These are phyloP conservation scores for Echinochloa phyllopogon DNA, from an alignment of 176 grass and related monocot genomes.

Conservation along the genomic window DNA sequence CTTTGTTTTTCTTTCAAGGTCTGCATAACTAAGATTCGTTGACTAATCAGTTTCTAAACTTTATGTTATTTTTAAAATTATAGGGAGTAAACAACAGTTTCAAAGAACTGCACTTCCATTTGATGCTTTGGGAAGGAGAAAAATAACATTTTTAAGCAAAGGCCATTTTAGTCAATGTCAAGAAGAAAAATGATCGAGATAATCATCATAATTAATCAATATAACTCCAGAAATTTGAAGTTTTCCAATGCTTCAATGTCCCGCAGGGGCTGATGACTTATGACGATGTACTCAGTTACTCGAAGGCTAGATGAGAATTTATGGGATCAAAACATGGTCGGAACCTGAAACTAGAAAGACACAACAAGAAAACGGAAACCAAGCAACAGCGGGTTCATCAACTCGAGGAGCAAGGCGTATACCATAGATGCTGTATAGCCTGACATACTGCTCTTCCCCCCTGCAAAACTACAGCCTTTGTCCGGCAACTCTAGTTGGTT, in stretches of 20 bases:
- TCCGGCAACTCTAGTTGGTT: not conserved
- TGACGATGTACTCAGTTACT: not conserved
- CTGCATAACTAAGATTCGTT: no score
- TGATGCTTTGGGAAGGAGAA: not conserved
- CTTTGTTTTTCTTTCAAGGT: no score
- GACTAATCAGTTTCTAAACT: no score
- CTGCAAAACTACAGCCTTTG: conserved; percentile 17
- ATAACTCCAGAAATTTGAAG: conserved; percentile 16
- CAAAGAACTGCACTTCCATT: not conserved
- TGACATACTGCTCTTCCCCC: not conserved
- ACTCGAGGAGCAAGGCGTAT: conserved; percentile 38
- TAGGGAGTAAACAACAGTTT: not conserved
- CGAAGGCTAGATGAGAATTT: conserved; percentile 10
- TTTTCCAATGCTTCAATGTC: not conserved
- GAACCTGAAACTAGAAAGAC: conserved; percentile 13
- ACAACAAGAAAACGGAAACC: not conserved
- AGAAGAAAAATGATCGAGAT: not conserved
- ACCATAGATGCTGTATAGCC: not conserved
- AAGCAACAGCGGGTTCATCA: conserved; percentile 22
- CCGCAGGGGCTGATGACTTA: conserved; percentile 16
- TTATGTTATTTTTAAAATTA: no score
- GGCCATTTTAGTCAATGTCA: not conserved
- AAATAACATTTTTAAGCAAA: not conserved
- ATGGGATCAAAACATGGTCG: conserved; percentile 41
- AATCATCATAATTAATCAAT: conserved; percentile 1